These are phyloP conservation scores for Tetrahymena borealis DNA, from an alignment of 73 alveolate species.

Conservation along the genomic window DNA sequence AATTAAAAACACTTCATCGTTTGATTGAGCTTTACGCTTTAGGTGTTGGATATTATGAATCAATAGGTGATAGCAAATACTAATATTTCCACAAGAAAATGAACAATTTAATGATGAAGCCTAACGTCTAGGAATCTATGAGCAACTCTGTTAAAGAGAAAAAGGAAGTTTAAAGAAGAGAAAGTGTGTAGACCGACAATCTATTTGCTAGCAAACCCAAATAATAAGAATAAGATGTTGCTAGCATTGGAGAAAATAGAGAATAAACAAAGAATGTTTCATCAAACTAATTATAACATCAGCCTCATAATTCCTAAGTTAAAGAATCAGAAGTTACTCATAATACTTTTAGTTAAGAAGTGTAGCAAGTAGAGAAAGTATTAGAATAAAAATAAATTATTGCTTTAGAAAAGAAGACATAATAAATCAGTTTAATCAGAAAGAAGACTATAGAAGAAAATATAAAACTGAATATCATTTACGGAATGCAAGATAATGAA, in stretches of 20 bases:
- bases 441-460: background rate
- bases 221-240: background rate
- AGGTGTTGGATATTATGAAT: background rate
- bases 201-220: background rate
- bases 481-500: background rate
- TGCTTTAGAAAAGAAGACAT: background rate
- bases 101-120: background rate
- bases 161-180: background rate
- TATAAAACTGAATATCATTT: background rate
- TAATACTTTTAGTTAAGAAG: background rate
- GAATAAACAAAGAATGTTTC: background rate
- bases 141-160: background rate
- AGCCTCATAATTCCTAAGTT: background rate
- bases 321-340: background rate
- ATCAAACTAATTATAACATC: background rate
- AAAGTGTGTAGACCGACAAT: background rate
- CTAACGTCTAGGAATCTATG: background rate
- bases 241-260: background rate
- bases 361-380: background rate
- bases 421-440: background rate
- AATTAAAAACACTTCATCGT: background rate
- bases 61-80: background rate
- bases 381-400: background rate
- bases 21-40: background rate
- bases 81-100: background rate